phyloP scores from a whole-genome alignment of 495 filamentous ascomycete genomes.

The Neurospora intermedia region DNA sequence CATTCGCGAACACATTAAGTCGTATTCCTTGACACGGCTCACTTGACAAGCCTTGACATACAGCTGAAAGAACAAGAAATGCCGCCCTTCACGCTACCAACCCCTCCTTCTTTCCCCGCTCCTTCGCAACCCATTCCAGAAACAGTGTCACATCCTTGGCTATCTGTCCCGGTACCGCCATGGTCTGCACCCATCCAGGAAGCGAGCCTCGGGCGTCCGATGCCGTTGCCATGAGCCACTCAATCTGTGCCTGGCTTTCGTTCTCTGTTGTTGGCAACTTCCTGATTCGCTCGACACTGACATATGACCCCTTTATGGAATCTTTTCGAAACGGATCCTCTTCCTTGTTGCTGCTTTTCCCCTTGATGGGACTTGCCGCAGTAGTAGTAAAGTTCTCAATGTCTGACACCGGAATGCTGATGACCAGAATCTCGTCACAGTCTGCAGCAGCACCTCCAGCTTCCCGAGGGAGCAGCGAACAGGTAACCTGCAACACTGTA shows the following conservation, averaged over 20 bases:
- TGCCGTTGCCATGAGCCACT: conserved; percentile 64
- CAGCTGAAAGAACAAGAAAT: neutral
- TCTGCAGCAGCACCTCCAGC: neutral
- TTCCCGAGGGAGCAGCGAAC: neutral
- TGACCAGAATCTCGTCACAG: conserved; percentile 37
- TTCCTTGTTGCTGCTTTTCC: conserved; percentile 10
- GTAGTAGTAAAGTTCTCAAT: conserved; percentile 17
- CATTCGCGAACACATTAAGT: neutral
- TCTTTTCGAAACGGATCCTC: conserved; percentile 10
- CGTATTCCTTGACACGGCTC: neutral
- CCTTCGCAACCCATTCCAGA: conserved; percentile 44
- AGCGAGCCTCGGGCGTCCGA: conserved; percentile 57
- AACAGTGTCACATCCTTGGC: conserved; percentile 65
- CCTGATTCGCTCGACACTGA: conserved; percentile 49
- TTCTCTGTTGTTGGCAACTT: conserved; percentile 10
- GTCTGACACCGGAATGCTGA: conserved; percentile 43
- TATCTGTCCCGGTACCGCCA: conserved; percentile 52
- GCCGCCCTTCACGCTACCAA: neutral
- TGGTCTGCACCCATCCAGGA: conserved; percentile 57
- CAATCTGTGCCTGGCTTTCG: conserved; percentile 25
- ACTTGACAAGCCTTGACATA: neutral
- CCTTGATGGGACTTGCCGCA: conserved; percentile 20
- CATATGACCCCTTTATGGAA: conserved; percentile 44
- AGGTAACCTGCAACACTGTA: conserved; percentile 38
- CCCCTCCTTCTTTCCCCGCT: conserved; percentile 18